These are phyloP conservation scores for Rhodotorula sp. DNA, from an alignment of 1,284 basidiomycete genomes.

Conservation along the genomic window DNA sequence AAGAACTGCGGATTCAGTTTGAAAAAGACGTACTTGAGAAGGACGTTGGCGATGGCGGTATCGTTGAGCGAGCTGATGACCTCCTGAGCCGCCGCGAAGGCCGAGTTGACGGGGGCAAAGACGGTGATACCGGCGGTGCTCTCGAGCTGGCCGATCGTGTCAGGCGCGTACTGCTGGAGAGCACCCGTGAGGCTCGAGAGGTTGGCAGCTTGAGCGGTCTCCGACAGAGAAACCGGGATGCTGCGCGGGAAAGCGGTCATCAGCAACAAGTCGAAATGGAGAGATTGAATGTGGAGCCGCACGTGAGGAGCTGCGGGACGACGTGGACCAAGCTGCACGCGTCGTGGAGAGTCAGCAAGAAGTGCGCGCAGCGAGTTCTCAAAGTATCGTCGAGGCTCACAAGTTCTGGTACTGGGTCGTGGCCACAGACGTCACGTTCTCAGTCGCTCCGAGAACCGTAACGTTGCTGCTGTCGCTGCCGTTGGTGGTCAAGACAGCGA, in stretches of 20 bases:
- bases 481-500: slow-evolving; percentile 17
- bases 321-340: slow-evolving; percentile 32
- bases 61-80: slow-evolving; percentile 28
- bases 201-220: slow-evolving; percentile 36
- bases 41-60: slow-evolving; percentile 35
- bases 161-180: slow-evolving; percentile 30
- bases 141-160: slow-evolving; percentile 39
- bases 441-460: slow-evolving; percentile 45
- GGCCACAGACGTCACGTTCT: slow-evolving; percentile 25
- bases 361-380: slow-evolving; percentile 18
- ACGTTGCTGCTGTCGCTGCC: slow-evolving; percentile 35
- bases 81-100: slow-evolving; percentile 39
- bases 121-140: slow-evolving; percentile 48
- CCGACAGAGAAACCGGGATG: slow-evolving; percentile 40
- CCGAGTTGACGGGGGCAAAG: slow-evolving; percentile 49
- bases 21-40: slow-evolving; percentile 37
- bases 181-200: slow-evolving; percentile 38
- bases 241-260: background rate
- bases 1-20: background rate
- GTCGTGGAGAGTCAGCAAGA: background rate
- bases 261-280: too few species aligned
- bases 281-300: too few species aligned
- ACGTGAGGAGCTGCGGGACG: slow-evolving; percentile 27
- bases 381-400: slow-evolving; percentile 18
- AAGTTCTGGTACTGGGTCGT: slow-evolving; percentile 24